Evolutionary conservation across 257 asterid genomes (phyloP).

Genomic region (Perilla frutescens): DNA sequence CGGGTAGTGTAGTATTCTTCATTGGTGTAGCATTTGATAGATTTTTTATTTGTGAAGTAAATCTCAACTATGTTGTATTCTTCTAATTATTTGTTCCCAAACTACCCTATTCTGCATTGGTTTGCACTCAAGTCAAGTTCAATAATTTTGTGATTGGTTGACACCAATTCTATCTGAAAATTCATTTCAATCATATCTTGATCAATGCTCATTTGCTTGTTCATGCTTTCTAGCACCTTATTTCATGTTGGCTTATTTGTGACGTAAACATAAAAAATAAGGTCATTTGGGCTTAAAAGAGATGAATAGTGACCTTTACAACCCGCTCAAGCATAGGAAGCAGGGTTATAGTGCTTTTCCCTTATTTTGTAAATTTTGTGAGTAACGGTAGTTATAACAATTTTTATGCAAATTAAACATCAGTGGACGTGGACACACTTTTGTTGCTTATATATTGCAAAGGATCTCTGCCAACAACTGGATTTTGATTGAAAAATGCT

Average conservation of each 20-base stretch:
- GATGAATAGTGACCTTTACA: background rate
- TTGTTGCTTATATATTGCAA: constrained; percentile 22
- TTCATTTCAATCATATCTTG: constrained; percentile 1
- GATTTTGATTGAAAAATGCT: too few relatives aligned
- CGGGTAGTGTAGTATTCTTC: background rate
- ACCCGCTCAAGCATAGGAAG: background rate
- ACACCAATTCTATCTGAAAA: constrained; percentile 5
- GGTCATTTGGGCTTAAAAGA: background rate
- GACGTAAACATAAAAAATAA: background rate
- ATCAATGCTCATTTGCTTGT: background rate
- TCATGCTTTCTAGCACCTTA: background rate
- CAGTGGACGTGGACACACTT: constrained; percentile 1
- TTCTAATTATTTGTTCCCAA: background rate
- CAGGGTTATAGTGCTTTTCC: background rate
- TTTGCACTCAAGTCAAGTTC: constrained; percentile 1
- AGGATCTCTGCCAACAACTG: background rate
- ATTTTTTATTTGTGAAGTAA: constrained; percentile 1
- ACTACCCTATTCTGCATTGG: background rate
- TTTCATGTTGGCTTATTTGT: background rate
- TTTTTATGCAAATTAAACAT: constrained; percentile 10
- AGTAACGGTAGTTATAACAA: background rate
- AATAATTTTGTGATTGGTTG: background rate
- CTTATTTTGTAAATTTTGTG: background rate
- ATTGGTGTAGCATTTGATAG: constrained; percentile 14
- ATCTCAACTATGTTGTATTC: constrained; percentile 20